Base-by-base conservation (phyloP, 1,284 basidiomycete species). In the Takashimella tepidaria region DNA sequence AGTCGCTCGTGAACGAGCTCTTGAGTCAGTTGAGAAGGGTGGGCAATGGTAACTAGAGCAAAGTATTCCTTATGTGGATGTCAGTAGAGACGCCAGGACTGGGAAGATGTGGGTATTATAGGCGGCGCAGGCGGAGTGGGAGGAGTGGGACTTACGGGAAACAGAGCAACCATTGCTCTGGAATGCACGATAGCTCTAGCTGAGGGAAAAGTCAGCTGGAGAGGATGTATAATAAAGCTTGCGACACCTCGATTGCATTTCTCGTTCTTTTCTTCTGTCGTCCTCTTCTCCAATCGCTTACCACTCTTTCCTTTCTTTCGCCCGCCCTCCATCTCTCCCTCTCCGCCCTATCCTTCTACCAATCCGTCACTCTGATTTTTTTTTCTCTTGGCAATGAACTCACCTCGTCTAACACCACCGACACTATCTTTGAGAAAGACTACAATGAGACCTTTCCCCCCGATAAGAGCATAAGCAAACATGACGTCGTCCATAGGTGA, bases 161-260 rank as follows among this genome's bases (percentile, higher is more conserved):
- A 73, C 24, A 70, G 54, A 10, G 56, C 57, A 5, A 69, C 69
- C 12, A 73, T 57, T 4, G 69, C 62, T 50, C 70, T 56, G 8
- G 67, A 67, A 50, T 73, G 70, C 1, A 73, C 68, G 40, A 73
- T 63, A 2, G 69, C 69, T 22, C 68, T 59, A 43, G 69, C 69
- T 69, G n/a, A n/a, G n/a, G n/a, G n/a, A n/a, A n/a, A n/a, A n/a
- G n/a, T n/a, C n/a, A n/a, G n/a, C n/a, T n/a, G n/a, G n/a, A n/a
- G n/a, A n/a, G 42, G 11, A 40, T 24, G 22, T 43, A 43, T 22
- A 25, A 41, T 23, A n/a, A 25, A 40, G 22, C 54, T 40, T 40
- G 37, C 37, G 11, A 11, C 11, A 11, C 11, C n/a, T 40, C 11
- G 37, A 40, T 11, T 19, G n/a, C 37, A 40, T 11, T 40, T 11